Evolutionary conservation across 2,329 filamentous ascomycete species (phyloP), one percentile per base, ranked within the genome.

Genomic region (Fusarium pininemorale): DNA sequence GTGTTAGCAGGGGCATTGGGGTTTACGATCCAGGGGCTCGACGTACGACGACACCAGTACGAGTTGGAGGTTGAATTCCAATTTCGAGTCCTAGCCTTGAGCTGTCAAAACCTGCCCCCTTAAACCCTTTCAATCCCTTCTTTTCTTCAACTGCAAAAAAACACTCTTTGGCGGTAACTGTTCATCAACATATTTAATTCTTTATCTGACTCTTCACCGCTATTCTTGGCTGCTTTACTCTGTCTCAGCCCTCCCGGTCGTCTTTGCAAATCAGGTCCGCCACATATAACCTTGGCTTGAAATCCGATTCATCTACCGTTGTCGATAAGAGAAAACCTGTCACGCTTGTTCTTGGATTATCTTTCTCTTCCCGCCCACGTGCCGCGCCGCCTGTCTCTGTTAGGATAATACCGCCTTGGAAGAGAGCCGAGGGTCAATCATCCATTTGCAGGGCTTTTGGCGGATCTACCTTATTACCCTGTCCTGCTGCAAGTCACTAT

Each of bases 321-420:
- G 60, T 74, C 60, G 73, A 74, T 69, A 74, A 74, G 70, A 74
- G 70, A 71, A 51, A 51, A 58, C 16, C 57, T 63, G 63, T 72
- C 70, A 72, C 57, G 68, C 68, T 65, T 69, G 38, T 30, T 58
- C 58, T 55, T 22, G 35, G 26, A 68, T 53, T 59, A 35, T 42
- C 65, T 50, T 51, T 58, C n/a, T 59, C n/a, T 60, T 72, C 38
- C 48, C 51, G 35, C 72, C 72, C 72, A 74, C 72, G 72, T 74
- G 72, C 72, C 58, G 54, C 72, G 26, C 69, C 57, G 56, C 64
- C 45, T 24, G 48, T 57, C 55, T 64, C 72, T 75, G 60, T 75
- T 63, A 66, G 64, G 72, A 59, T 50, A 57, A 48, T 53, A 56
- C 42, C 47, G 32, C 47, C 28, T 55, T 39, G 18, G 63, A 22